These are phyloP conservation scores for Lathyrus aphaca DNA, from an alignment of 306 rosid genomes.

Conservation along the genomic window DNA sequence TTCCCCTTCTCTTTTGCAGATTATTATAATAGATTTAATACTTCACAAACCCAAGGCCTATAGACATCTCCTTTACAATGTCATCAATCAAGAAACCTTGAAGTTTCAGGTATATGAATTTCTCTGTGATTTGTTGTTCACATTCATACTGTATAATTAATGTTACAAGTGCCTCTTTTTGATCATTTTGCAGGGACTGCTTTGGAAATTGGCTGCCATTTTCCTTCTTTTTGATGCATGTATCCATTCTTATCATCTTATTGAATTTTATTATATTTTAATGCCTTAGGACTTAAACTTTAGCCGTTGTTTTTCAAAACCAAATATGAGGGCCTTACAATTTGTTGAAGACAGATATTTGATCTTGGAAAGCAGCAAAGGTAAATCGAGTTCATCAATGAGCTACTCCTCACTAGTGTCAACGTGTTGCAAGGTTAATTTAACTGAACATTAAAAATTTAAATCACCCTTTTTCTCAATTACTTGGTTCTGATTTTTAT, in stretches of 20 bases:
- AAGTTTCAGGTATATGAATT: constrained; percentile 56
- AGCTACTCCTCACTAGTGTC: constrained; percentile 59
- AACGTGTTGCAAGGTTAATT: constrained; percentile 63
- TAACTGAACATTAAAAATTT: constrained; percentile 21
- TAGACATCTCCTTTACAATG: constrained; percentile 81
- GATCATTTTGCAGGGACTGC: constrained; percentile 63
- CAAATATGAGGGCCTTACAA: constrained; percentile 51
- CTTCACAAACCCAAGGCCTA: constrained; percentile 85
- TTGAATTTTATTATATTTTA: constrained; percentile 21
- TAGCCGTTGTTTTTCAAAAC: constrained; percentile 26
- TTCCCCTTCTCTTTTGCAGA: constrained; percentile 44
- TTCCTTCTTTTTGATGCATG: constrained; percentile 89
- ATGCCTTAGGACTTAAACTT: constrained; percentile 15
- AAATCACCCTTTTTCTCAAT: constrained; percentile 21
- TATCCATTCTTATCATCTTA: constrained; percentile 53
- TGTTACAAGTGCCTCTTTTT: constrained; percentile 30
- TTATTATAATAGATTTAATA: constrained; percentile 75
- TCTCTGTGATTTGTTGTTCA: constrained; percentile 18
- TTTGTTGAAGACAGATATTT: constrained; percentile 60
- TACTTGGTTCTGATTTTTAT: constrained; percentile 39
- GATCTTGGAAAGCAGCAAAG: constrained; percentile 57
- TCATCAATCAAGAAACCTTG: constrained; percentile 51
- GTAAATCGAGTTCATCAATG: constrained; percentile 47
- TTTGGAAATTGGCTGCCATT: constrained; percentile 63
- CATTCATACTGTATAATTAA: not conserved